Evolutionary conservation across 2,329 filamentous ascomycete species (phyloP), one percentile per base, ranked within the genome.

Genomic region (Apiospora arundinis): DNA sequence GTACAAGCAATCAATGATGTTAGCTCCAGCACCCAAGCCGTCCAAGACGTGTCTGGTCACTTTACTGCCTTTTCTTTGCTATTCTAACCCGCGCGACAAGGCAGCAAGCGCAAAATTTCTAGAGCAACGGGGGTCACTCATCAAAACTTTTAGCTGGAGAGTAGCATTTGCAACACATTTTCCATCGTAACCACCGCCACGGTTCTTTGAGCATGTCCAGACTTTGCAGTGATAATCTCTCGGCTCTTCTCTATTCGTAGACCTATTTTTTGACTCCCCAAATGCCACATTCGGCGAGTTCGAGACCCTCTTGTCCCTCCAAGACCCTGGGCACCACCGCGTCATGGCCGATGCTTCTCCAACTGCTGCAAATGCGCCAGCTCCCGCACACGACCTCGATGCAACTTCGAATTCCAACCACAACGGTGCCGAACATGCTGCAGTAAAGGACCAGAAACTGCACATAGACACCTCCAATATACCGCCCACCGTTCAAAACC

Each of bases 231-330:
- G 78, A 81, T 78, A 83, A 80, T 84, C 81, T 72, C 9, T 68
- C 56, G 78, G 77, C 84, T 80, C 85, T 82, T 77, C 77, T 74
- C 76, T 82, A 83, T 86, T 81, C 77, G 81, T 85, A 86, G 89
- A 91, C 85, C 79, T 83, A 83, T 81, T 82, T 89, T 88, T 88
- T 80, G 81, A 78, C 81, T 72, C 81, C 77, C 82, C 88, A 88
- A 85, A 91, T 91, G 89, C 86, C 81, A 83, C 80, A 83, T 84
- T 84, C 85, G 84, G 83, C 80, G 86, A 87, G 85, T 83, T 85
- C 82, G 86, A 85, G 84, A 83, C 83, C 83, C 80, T 80, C 80
- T 78, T 79, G 81, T 82, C 82, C 81, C 81, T 80, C 80, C 77
- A 76, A 76, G 75, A 81, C 78, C 81, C 81, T 79, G 78, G 80